Evolutionary conservation across 805 yeast genomes (phyloP).

Genomic region (Spathaspora boniae): DNA sequence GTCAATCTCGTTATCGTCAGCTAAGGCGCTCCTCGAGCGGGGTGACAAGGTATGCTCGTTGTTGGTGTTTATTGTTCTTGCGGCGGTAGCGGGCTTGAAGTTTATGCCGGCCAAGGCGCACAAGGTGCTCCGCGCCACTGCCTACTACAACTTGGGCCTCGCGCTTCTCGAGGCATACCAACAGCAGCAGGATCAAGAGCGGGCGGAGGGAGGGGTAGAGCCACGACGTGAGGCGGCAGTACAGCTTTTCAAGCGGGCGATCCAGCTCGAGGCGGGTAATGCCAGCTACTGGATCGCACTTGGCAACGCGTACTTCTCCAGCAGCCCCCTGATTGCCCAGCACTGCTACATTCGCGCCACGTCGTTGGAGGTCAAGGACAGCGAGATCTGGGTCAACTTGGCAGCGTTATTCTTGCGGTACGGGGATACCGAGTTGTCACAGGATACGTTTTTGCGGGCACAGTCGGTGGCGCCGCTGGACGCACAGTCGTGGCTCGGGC

Average conservation of each 20-base stretch:
- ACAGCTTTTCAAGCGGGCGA: slow-evolving; percentile 57
- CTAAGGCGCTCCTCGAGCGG: slow-evolving; percentile 14
- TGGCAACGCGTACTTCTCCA: slow-evolving; percentile 68
- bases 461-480: slow-evolving; percentile 80
- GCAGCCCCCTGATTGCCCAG: slow-evolving; percentile 74
- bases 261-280: slow-evolving; percentile 67
- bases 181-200: slow-evolving; percentile 10
- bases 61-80: slow-evolving; percentile 38
- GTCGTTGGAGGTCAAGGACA: slow-evolving; percentile 63
- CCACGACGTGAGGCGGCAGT: slow-evolving; percentile 56
- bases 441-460: slow-evolving; percentile 66
- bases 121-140: slow-evolving; percentile 51
- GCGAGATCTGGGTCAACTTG: slow-evolving; percentile 73
- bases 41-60: slow-evolving; percentile 28
- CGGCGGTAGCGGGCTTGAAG: slow-evolving; percentile 44
- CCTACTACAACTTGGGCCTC: slow-evolving; percentile 68
- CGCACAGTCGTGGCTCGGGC: slow-evolving; percentile 80
- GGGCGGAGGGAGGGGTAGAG: too few relatives aligned
- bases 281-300: slow-evolving; percentile 77
- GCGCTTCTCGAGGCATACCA: slow-evolving; percentile 48
- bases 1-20: slow-evolving; percentile 15
- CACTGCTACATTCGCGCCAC: slow-evolving; percentile 89
- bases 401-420: slow-evolving; percentile 70
- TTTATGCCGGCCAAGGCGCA: slow-evolving; percentile 34
- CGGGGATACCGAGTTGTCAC: slow-evolving; percentile 70